phyloP scores from a whole-genome alignment of 352 stramenopile genomes.

The Plasmopara viticola region DNA sequence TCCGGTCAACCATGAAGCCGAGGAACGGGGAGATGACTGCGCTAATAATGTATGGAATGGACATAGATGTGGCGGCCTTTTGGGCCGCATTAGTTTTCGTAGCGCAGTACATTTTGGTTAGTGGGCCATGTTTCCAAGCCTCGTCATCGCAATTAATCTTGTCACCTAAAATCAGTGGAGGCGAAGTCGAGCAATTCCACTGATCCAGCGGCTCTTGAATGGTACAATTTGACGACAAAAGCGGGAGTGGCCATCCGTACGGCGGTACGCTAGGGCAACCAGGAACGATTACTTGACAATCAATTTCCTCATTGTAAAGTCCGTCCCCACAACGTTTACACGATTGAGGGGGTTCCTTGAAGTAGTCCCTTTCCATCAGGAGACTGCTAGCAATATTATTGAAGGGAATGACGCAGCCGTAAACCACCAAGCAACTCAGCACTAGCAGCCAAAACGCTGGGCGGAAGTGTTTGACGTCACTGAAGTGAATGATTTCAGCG shows the following conservation, averaged over 20 bases:
- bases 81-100: constrained; percentile 57
- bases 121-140: constrained; percentile 57
- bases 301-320: constrained; percentile 38
- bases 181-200: constrained; percentile 40
- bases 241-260: constrained; percentile 64
- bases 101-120: constrained; percentile 51
- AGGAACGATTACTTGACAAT: constrained; percentile 45
- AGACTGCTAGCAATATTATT: constrained; percentile 91
- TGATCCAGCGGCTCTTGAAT: constrained; percentile 60
- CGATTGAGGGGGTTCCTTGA: constrained; percentile 45
- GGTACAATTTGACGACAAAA: constrained; percentile 66
- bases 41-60: constrained; percentile 90
- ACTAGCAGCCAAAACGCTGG: constrained; percentile 87
- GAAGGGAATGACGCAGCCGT: constrained; percentile 91
- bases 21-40: constrained; percentile 85
- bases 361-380: constrained; percentile 89
- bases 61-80: constrained; percentile 84
- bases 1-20: constrained; percentile 86
- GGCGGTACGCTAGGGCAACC: constrained; percentile 60
- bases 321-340: constrained; percentile 56
- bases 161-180: constrained; percentile 56
- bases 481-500: constrained; percentile 55
- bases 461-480: constrained; percentile 72
- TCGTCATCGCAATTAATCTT: constrained; percentile 76
- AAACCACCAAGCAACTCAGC: constrained; percentile 89